Conservation (phyloP, 2,329 filamentous ascomycete species). For the Monosporascus ibericus region DNA sequence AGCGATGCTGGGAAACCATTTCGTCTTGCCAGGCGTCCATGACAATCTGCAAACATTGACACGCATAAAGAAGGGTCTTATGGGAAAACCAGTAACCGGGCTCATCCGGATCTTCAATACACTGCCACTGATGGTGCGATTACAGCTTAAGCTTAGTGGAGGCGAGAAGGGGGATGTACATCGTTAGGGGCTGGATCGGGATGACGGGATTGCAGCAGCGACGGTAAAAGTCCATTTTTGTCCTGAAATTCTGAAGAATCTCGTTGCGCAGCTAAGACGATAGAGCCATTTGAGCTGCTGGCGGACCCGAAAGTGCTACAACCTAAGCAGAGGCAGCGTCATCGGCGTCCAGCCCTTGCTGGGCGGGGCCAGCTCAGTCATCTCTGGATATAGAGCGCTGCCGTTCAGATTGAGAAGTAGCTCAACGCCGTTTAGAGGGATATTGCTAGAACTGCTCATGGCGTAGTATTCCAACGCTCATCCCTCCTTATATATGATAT, state of each 20-base stretch:
- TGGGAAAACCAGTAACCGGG: too few relatives aligned
- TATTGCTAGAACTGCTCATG: neutral
- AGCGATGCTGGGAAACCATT: constrained; percentile 1
- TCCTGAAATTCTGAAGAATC: neutral
- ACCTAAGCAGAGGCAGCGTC: neutral
- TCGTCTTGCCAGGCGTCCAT: neutral
- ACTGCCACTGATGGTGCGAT: constrained; percentile 6
- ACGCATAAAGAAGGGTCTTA: neutral
- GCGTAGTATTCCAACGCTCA: neutral
- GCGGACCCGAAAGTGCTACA: neutral
- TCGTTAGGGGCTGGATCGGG: constrained; percentile 6
- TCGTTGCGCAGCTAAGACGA: neutral
- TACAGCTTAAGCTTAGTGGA: constrained; percentile 8
- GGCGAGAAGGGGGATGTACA: constrained; percentile 1
- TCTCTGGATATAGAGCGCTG: neutral
- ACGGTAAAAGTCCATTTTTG: constrained; percentile 1
- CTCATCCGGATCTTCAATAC: neutral
- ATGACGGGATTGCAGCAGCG: constrained; percentile 9
- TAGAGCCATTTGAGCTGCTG: neutral
- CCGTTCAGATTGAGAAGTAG: neutral
- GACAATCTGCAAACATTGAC: neutral
- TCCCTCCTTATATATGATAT: constrained; percentile 8
- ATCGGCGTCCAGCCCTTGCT: neutral
- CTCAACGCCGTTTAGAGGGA: neutral
- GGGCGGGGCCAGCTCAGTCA: neutral